Conservation (phyloP, 1,284 basidiomycete species). For the Papiliotrema nemorosa region DNA sequence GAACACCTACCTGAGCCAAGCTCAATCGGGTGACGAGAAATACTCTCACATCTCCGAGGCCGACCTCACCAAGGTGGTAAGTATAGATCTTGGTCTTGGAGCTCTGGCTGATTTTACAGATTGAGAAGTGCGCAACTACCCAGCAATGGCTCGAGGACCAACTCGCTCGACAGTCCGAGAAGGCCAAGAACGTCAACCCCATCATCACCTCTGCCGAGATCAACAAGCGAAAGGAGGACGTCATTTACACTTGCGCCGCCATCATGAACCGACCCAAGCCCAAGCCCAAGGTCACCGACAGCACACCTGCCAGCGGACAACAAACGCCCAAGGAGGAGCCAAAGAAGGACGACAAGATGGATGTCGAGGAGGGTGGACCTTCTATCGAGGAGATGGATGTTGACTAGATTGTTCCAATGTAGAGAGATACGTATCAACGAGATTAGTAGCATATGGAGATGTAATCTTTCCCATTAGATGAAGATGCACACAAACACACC, state of each 20-base stretch:
- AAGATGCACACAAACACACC: too few relatives aligned
- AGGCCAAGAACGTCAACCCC: slow-evolving; percentile 79
- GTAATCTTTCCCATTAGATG: not conserved
- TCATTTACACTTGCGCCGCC: slow-evolving; percentile 76
- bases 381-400: slow-evolving; percentile 19
- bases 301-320: slow-evolving; percentile 59
- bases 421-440: not conserved
- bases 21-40: slow-evolving; percentile 75
- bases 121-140: slow-evolving; percentile 60
- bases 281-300: slow-evolving; percentile 55
- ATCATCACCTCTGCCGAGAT: slow-evolving; percentile 76
- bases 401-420: not conserved
- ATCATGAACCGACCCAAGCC: slow-evolving; percentile 86
- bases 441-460: not conserved
- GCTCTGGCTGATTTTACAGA: slow-evolving; percentile 23
- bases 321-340: slow-evolving; percentile 55
- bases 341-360: slow-evolving; percentile 66
- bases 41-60: slow-evolving; percentile 82
- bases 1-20: slow-evolving; percentile 75
- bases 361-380: slow-evolving; percentile 52
- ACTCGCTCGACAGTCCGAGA: slow-evolving; percentile 76
- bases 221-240: slow-evolving; percentile 80
- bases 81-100: slow-evolving; percentile 38
- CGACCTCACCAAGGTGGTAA: slow-evolving; percentile 76
- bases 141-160: slow-evolving; percentile 94